These are phyloP conservation scores for Podospora tetraspora DNA, from an alignment of 495 filamentous ascomycete genomes.

Conservation along the genomic window DNA sequence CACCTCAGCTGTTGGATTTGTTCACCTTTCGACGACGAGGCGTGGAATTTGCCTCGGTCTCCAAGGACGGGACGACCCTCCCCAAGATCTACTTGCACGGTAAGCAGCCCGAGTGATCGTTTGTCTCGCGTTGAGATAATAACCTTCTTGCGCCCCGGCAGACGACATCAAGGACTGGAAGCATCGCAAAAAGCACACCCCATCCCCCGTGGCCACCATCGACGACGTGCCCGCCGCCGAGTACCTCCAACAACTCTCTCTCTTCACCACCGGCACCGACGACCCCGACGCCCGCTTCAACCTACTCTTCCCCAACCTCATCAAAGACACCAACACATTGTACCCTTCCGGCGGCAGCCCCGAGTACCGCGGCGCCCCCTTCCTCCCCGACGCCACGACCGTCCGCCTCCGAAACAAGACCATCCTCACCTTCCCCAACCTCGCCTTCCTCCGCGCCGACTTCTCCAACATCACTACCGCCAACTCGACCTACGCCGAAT, in stretches of 20 bases:
- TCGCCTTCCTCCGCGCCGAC: conserved; percentile 15
- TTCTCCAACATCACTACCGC: conserved; percentile 15
- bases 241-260: conserved; percentile 6
- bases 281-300: conserved; percentile 35
- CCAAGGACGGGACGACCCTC: conserved; percentile 7
- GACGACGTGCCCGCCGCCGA: conserved; percentile 15
- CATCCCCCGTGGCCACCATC: conserved; percentile 20
- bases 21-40: conserved; percentile 9
- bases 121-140: not conserved
- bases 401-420: conserved; percentile 17
- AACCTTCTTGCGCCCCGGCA: not conserved
- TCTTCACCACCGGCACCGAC: conserved; percentile 13
- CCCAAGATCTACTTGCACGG: conserved; percentile 18
- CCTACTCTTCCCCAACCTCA: conserved; percentile 11
- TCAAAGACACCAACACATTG: not conserved
- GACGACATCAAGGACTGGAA: conserved; percentile 11
- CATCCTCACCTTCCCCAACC: conserved; percentile 5
- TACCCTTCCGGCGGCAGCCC: not conserved
- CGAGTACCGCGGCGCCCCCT: not conserved
- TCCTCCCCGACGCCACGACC: conserved; percentile 12
- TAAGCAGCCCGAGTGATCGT: not conserved
- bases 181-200: not conserved
- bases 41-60: conserved; percentile 18
- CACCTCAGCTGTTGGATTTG: conserved; percentile 10
- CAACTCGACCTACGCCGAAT: conserved; percentile 8